Evolutionary conservation across 352 stramenopile genomes (phyloP).

Genomic region (Pythium brachiatum): DNA sequence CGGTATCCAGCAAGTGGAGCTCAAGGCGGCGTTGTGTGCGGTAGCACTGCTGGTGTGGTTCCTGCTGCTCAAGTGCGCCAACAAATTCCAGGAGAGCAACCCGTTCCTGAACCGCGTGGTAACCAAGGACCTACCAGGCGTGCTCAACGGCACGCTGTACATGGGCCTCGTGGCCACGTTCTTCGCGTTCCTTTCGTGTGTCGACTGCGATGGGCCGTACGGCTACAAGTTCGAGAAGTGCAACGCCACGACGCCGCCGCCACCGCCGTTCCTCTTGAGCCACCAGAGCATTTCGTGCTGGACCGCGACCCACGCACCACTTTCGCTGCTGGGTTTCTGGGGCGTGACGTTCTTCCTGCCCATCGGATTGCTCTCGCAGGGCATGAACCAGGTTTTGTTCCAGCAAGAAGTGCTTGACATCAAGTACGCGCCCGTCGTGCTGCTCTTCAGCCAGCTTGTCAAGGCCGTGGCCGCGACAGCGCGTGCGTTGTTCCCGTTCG

Average conservation of each 20-base stretch:
- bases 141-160: conserved; percentile 54
- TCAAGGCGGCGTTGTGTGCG: conserved; percentile 36
- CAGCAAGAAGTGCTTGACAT: conserved; percentile 58
- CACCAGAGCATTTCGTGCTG: conserved; percentile 45
- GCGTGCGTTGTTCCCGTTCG: conserved; percentile 48
- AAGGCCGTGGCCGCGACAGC: conserved; percentile 45
- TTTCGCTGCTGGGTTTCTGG: conserved; percentile 53
- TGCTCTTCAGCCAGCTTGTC: conserved; percentile 50
- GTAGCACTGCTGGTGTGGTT: conserved; percentile 37
- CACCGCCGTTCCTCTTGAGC: conserved; percentile 39
- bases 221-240: conserved; percentile 21
- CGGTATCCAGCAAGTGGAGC: conserved; percentile 34
- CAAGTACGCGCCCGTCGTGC: conserved; percentile 54
- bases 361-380: conserved; percentile 50
- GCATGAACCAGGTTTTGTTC: conserved; percentile 68
- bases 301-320: conserved; percentile 38
- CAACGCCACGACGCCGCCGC: neutral
- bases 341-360: conserved; percentile 58
- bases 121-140: conserved; percentile 51
- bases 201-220: conserved; percentile 31
- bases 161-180: conserved; percentile 63
- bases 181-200: conserved; percentile 52
- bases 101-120: conserved; percentile 44
- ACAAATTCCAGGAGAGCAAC: conserved; percentile 66
- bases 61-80: conserved; percentile 62